Evolutionary conservation across 2,329 filamentous ascomycete genomes (phyloP).

Genomic region (Hypomyces perniciosus): DNA sequence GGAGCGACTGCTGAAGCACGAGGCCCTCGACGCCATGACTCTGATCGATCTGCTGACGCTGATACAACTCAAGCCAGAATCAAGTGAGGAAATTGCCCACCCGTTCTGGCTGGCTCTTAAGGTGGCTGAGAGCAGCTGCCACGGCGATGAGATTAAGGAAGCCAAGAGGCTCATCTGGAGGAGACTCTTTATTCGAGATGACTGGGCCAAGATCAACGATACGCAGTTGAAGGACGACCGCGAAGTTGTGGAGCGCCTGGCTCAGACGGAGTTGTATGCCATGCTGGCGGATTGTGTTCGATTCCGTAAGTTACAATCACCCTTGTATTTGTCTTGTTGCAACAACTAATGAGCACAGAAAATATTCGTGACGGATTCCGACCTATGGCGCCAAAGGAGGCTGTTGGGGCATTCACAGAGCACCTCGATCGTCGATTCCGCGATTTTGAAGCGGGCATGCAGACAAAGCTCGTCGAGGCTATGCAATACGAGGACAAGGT

Average conservation of each 20-base stretch:
- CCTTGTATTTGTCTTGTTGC: too few species aligned
- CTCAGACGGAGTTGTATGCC: conserved; percentile 60
- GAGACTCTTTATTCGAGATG: conserved; percentile 73
- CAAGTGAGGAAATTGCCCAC: conserved; percentile 48
- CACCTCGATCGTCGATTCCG: conserved; percentile 55
- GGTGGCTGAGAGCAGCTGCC: conserved; percentile 50
- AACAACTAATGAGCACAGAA: conserved; percentile 32
- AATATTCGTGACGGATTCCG: conserved; percentile 37
- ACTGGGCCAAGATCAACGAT: conserved; percentile 77
- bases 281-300: conserved; percentile 60
- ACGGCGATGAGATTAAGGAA: conserved; percentile 51
- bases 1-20: conserved; percentile 62
- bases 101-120: conserved; percentile 73
- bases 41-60: conserved; percentile 76
- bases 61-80: conserved; percentile 45
- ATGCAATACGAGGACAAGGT: conserved; percentile 66
- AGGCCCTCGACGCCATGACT: conserved; percentile 59
- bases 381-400: conserved; percentile 46
- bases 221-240: conserved; percentile 68
- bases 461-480: conserved; percentile 62
- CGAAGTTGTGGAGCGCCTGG: conserved; percentile 57
- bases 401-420: conserved; percentile 55
- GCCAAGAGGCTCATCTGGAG: conserved; percentile 71
- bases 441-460: conserved; percentile 56
- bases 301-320: conserved; percentile 48